Base-by-base conservation (phyloP, 192 early-diverging fungal species). In the Umbelopsis vinacea region DNA sequence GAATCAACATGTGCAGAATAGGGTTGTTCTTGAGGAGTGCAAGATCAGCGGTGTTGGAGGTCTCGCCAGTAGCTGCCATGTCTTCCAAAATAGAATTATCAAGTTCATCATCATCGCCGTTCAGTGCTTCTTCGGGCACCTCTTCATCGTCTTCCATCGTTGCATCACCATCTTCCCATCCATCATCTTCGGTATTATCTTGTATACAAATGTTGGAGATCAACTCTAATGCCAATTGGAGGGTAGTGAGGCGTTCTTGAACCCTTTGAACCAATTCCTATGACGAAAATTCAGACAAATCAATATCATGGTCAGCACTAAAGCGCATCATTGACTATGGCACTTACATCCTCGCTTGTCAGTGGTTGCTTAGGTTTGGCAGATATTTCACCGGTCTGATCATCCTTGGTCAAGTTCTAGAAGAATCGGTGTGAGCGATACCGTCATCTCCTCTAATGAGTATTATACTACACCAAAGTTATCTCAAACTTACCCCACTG, bases 121-220 rank as follows among this genome's bases (percentile, higher is more conserved):
- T 26, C 7, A 43, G 40, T 12, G n/a, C 4, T 8, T 74, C 82
- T 2, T 81, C 81, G 1, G 67, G 75, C 3, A 81, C 85, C 29
- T 81, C 88, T 35, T 86, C 83, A 67, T 85, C 81, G 47, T 71
- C 57, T 10, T 71, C 71, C 79, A 74, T 81, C 4, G 82, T 77
- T 60, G 84, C 74, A 40, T 79, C 82, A 15, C 74, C 80, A 29
- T 85, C 83, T 19, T 77, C 76, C 68, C 73, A 74, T 12, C 77
- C 76, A 29, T 87, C 89, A 7, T 83, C 84, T 47, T 81, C 80
- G n/a, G 71, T 76, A 26, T 80, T 79, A 48, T 81, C 90, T 67
- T 92, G 89, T 7, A 88, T 87, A 72, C 90, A 95, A 50, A 96
- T 88, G 70, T 94, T 94, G 53, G 95, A 87, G 4, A 96, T 82